Evolutionary conservation across 768 basidiomycete species (phyloP).

Genomic region (Lactarius psammicola): DNA sequence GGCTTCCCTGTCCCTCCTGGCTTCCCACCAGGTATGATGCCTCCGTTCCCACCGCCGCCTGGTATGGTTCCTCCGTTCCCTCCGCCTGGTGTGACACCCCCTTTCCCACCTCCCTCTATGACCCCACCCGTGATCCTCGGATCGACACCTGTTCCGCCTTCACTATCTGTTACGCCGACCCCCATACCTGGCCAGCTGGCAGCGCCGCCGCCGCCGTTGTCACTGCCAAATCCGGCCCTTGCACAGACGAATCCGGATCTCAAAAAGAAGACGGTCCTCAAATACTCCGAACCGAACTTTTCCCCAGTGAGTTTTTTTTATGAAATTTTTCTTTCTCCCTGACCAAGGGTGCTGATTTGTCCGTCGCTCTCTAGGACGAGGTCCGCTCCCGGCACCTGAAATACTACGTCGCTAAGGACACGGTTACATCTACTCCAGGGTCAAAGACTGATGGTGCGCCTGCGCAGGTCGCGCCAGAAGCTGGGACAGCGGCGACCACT

Average conservation of each 20-base stretch:
- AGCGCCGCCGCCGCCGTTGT: constrained; percentile 35
- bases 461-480: constrained; percentile 26
- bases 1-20: constrained; percentile 37
- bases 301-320: constrained; percentile 58
- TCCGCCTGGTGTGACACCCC: constrained; percentile 35
- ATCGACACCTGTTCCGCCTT: constrained; percentile 32
- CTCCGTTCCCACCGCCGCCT: constrained; percentile 31
- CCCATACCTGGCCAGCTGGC: constrained; percentile 26
- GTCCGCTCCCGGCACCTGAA: constrained; percentile 62
- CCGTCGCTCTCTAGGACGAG: constrained; percentile 57
- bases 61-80: constrained; percentile 27
- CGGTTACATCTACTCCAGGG: constrained; percentile 34
- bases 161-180: constrained; percentile 32
- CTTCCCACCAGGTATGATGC: constrained; percentile 35
- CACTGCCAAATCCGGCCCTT: constrained; percentile 55
- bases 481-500: constrained; percentile 7
- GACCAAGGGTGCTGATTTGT: constrained; percentile 1
- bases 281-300: constrained; percentile 76
- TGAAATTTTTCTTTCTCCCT: neutral
- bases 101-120: constrained; percentile 33
- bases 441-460: constrained; percentile 35
- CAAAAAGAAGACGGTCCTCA: constrained; percentile 73
- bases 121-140: constrained; percentile 34
- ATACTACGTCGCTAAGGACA: constrained; percentile 55
- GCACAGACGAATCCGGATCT: constrained; percentile 68